Evolutionary conservation across 1,284 basidiomycete species (phyloP).

Genomic region (Puccinia hordei): DNA sequence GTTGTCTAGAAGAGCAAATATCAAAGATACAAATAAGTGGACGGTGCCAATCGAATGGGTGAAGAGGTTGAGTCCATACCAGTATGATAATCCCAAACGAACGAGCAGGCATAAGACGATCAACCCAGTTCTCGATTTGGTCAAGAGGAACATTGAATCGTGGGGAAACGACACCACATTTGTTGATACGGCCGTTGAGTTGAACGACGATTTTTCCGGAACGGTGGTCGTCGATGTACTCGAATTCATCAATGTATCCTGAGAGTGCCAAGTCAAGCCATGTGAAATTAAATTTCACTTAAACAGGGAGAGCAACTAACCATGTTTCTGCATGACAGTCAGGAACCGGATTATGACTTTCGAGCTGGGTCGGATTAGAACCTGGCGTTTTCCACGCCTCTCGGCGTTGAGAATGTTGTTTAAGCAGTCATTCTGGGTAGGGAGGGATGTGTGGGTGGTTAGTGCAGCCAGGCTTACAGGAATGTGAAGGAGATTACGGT

Average conservation of each 20-base stretch:
- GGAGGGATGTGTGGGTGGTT: background rate
- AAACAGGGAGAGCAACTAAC: conserved; percentile 64
- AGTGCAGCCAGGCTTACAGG: background rate
- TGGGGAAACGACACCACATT: conserved; percentile 94
- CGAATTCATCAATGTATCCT: conserved; percentile 99
- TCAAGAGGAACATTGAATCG: conserved; percentile 93
- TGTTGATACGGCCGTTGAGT: conserved; percentile 97
- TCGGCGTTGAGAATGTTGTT: conserved; percentile 99
- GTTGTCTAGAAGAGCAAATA: conserved; percentile 69
- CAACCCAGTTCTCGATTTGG: conserved; percentile 82
- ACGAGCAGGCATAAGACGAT: conserved; percentile 58
- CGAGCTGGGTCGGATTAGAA: conserved; percentile 88
- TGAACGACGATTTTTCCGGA: conserved; percentile 98
- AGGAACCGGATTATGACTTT: conserved; percentile 96
- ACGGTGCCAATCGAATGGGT: conserved; percentile 61
- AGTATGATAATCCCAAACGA: conserved; percentile 55
- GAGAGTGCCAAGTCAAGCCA: background rate
- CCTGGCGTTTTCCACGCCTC: conserved; percentile 92
- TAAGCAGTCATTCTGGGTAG: conserved; percentile 71
- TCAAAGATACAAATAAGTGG: background rate
- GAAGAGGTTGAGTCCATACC: conserved; percentile 75
- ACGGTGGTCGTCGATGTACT: conserved; percentile 99
- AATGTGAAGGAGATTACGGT: background rate
- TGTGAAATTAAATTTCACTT: conserved; percentile 50
- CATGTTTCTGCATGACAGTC: conserved; percentile 95